Evolutionary conservation across 2,329 filamentous ascomycete genomes (phyloP).

Genomic region (Pseudogymnoascus verrucosus): DNA sequence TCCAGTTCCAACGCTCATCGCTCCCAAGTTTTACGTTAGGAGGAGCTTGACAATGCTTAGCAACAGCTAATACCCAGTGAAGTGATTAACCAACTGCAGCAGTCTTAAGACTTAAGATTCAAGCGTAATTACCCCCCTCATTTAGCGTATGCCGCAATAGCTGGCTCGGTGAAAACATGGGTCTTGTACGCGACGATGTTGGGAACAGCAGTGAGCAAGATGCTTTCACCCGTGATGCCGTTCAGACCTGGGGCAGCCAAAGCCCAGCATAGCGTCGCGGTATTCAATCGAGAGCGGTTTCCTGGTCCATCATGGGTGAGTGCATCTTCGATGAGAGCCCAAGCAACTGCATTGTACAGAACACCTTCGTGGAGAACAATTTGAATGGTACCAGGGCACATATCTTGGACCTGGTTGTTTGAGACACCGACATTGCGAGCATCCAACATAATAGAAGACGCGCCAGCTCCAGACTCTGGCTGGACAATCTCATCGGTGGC

Average conservation of each 20-base stretch:
- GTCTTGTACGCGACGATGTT: slow-evolving; percentile 3
- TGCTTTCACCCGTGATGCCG: not conserved
- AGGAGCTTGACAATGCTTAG: not conserved
- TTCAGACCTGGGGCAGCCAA: not conserved
- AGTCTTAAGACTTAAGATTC: not conserved
- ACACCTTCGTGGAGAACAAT: slow-evolving; percentile 36
- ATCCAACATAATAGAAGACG: slow-evolving; percentile 35
- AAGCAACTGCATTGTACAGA: slow-evolving; percentile 41
- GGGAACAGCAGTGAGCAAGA: not conserved
- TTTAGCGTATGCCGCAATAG: slow-evolving; percentile 10
- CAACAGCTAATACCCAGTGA: not conserved
- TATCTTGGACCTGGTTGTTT: slow-evolving; percentile 41
- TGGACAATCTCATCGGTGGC: slow-evolving; percentile 44
- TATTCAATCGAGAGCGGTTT: not conserved
- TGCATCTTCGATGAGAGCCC: slow-evolving; percentile 38
- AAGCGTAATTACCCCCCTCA: not conserved
- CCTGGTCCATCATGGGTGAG: slow-evolving; percentile 40
- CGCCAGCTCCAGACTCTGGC: slow-evolving; percentile 38
- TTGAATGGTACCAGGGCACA: slow-evolving; percentile 31
- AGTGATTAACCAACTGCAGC: not conserved
- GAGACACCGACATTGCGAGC: slow-evolving; percentile 35
- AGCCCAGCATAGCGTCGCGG: not conserved
- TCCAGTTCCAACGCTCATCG: not conserved
- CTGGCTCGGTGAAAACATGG: slow-evolving; percentile 4
- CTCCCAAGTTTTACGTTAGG: not conserved